Base-by-base conservation (phyloP, 2,329 filamentous ascomycete genomes). In the Botrytis deweyae region DNA sequence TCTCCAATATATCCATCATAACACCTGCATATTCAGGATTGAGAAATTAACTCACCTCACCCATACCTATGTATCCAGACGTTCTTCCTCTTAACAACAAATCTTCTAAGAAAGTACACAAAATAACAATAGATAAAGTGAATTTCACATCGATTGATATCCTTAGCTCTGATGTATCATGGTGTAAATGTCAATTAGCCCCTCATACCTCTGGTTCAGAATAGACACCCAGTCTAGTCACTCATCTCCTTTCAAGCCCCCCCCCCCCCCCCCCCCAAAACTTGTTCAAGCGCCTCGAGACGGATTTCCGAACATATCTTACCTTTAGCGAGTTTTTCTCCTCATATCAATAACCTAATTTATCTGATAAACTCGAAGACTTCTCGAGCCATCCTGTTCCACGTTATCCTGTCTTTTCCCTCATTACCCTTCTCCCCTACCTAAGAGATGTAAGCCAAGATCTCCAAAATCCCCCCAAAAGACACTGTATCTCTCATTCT, bases 131-230 rank as follows among this genome's bases (percentile, higher is more conserved):
- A 58, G 5, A 52, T 52, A 12, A 52, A 7, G 25, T 52, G 5
- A 52, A n/a, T 14, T 52, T 52, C 12, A 7, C 25, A 52, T n/a
- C 25, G 49, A 52, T 6, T 52, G 25, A n/a, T n/a, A 52, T 14
- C 12, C 1, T n/a, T 0, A 6, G 12, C 4, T 52, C 25, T 14
- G 49, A n/a, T n/a, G 12, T 14, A 52, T 52, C 49, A 14, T 4
- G 3, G 0, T 52, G 12, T 6, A n/a, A 0, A 52, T 14, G 4
- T n/a, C 12, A 52, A 14, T 25, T 2, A 52, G 12, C 2, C 22
- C 12, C 25, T 52, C 49, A 4, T 52, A n/a, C 22, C 10, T n/a
- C 25, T 6, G 2, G 10, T 2, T 52, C 5, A 7, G 2, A 14
- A 52, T 16, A n/a, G 10, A 52, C n/a, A 52, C 25, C 25, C 10